Base-by-base conservation (phyloP, 805 yeast species). In the Teunomyces pallodes region DNA sequence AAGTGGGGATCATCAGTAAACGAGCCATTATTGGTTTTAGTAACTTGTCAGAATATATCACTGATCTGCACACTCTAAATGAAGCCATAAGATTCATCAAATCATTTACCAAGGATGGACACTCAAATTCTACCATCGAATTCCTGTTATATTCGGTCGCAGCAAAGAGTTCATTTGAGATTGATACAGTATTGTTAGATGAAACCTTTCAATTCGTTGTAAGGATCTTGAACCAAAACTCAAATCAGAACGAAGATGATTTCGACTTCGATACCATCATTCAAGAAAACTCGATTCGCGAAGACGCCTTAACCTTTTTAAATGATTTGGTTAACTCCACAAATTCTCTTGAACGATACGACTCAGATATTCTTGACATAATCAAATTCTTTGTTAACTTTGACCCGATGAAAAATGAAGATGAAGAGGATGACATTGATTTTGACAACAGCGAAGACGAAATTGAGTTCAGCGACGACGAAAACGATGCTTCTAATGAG, bases 21-120 rank as follows among this genome's bases (percentile, higher is more conserved):
- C 70, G 82, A 36, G 69, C 83, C 0, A 72, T 79, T 16, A 62
- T 68, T n/a, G 78, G 79, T 0, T 64, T 80, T 14, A 82, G 80
- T 5, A 56, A 58, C n/a, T 57, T 80, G 13, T 59, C 72, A n/a
- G 55, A 60, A 26, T 52, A 62, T 36, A 45, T 48, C 9, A 27
- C 28, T 5, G 42, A 45, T 5, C 16, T 14, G 12, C 31, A 42
- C 7, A 27, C 28, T 8, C 43, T 52, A 36, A 48, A 48, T 28
- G 40, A 46, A 7, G 16, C 46, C 12, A 30, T 48, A 20, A 26
- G 36, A 7, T 38, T 5, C 5, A 20, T 38, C 17, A 38, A 38
- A 16, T 26, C 41, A 12, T 29, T 32, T 39, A 12, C 30, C 30
- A 12, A 32, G n/a, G 9, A 26, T 6, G 7, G 36, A n/a, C 33